Conservation (phyloP, 257 asterid genomes). For the Fraxinus pennsylvanica region DNA sequence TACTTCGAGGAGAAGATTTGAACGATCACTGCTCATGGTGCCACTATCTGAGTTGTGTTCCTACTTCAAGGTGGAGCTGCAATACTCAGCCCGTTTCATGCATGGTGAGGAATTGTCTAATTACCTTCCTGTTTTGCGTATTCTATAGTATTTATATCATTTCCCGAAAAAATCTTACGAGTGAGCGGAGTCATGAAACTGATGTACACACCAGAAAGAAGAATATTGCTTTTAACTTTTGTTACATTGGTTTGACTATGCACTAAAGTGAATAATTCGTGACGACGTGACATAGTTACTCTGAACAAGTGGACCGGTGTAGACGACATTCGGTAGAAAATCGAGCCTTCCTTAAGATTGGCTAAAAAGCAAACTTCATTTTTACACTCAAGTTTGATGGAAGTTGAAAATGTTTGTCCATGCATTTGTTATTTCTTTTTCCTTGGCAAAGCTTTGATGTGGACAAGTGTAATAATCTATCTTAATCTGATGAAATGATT, state of each 20-base stretch:
- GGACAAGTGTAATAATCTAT: not conserved
- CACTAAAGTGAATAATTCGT: too few species aligned
- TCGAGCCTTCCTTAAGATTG: not conserved
- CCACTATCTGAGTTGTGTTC: slow-evolving; percentile 87
- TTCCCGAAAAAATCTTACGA: not conserved
- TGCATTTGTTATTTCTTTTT: not conserved
- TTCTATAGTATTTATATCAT: not conserved
- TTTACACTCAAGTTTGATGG: not conserved
- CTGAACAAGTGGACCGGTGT: not conserved
- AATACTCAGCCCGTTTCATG: slow-evolving; percentile 65
- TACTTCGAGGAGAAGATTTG: slow-evolving; percentile 80
- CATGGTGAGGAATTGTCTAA: slow-evolving; percentile 40
- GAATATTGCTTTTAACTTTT: not conserved
- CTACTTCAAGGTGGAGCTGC: slow-evolving; percentile 86
- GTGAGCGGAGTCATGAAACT: not conserved
- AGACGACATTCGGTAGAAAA: too few species aligned
- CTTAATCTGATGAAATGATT: not conserved
- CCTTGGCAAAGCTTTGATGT: not conserved
- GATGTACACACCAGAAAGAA: not conserved
- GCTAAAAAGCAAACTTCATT: not conserved
- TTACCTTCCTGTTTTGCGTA: not conserved
- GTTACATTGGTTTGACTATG: too few species aligned
- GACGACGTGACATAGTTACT: not conserved
- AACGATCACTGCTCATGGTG: slow-evolving; percentile 92
- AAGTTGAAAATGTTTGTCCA: not conserved